These are phyloP conservation scores for Chytriomyces sp. DNA, from an alignment of 192 early-diverging fungal species.

Conservation along the genomic window DNA sequence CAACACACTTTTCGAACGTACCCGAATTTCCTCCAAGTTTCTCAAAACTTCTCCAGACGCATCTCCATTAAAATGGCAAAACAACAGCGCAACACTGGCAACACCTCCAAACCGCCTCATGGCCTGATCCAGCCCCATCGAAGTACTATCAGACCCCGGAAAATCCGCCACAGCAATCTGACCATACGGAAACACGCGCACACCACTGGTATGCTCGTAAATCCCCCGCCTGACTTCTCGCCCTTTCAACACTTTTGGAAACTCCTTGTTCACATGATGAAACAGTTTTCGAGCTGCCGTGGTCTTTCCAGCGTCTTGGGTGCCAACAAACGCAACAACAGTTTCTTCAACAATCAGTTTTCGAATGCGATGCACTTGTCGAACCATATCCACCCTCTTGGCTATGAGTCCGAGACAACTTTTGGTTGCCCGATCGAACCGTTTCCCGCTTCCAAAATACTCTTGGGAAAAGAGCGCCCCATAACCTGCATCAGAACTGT, in stretches of 20 bases:
- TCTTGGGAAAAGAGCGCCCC: slow-evolving; percentile 36
- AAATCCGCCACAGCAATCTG: slow-evolving; percentile 40
- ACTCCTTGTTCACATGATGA: slow-evolving; percentile 40
- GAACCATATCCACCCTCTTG: slow-evolving; percentile 38
- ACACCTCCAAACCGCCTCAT: slow-evolving; percentile 43
- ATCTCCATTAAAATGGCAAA: slow-evolving; percentile 43
- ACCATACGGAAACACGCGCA: slow-evolving; percentile 38
- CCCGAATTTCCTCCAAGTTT: slow-evolving; percentile 42
- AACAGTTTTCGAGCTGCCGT: slow-evolving; percentile 40
- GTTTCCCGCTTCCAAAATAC: slow-evolving; percentile 33
- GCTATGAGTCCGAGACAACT: slow-evolving; percentile 30
- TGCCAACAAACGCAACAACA: slow-evolving; percentile 41
- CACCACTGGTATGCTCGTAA: slow-evolving; percentile 41
- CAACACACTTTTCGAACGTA: background rate
- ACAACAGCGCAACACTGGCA: slow-evolving; percentile 36
- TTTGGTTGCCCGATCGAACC: slow-evolving; percentile 36
- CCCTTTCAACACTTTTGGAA: slow-evolving; percentile 31
- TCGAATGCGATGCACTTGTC: slow-evolving; percentile 37
- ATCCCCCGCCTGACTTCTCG: slow-evolving; percentile 31
- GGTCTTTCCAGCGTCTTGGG: slow-evolving; percentile 40
- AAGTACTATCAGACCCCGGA: slow-evolving; percentile 36
- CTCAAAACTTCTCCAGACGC: slow-evolving; percentile 39
- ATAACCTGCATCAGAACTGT: background rate
- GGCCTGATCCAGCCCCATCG: slow-evolving; percentile 38
- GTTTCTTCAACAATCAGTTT: slow-evolving; percentile 41